Percentiles rank a stretch among this genome's conserved stretches.
Conservation (phyloP, 768 basidiomycete species). For the Naematelia encephala region DNA sequence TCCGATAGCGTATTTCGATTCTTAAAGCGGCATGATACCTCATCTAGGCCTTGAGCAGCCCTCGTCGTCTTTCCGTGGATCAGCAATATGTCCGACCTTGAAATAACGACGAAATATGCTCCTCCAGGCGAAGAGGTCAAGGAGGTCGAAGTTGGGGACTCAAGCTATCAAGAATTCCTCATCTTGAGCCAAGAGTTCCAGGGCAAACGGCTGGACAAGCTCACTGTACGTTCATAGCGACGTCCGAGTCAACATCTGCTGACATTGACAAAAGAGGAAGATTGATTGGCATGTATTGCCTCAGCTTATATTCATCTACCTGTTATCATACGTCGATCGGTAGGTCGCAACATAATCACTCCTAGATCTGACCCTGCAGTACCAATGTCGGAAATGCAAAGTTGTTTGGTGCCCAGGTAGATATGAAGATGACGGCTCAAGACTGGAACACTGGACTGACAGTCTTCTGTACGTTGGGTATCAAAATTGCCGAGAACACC, state of each 20-base stretch:
- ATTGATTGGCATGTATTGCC: slow-evolving; percentile 30
- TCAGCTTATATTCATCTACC: slow-evolving; percentile 28
- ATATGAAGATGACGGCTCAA: slow-evolving; percentile 10
- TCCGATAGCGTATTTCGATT: not conserved
- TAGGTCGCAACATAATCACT: not conserved
- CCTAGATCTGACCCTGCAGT: slow-evolving; percentile 29
- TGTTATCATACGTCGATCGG: slow-evolving; percentile 10
- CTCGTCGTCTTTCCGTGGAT: not conserved
- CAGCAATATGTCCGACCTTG: not conserved
- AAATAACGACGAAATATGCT: not conserved
- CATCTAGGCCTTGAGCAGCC: not conserved
- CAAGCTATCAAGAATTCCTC: slow-evolving; percentile 28
- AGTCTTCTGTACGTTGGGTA: slow-evolving; percentile 15
- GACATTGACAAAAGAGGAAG: slow-evolving; percentile 8
- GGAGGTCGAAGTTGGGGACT: slow-evolving; percentile 11
- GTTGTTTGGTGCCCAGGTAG: slow-evolving; percentile 23
- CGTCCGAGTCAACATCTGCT: not conserved
- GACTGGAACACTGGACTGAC: slow-evolving; percentile 39
- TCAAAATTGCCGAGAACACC: not conserved
- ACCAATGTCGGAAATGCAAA: slow-evolving; percentile 38
- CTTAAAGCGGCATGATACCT: not conserved
- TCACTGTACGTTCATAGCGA: slow-evolving; percentile 19
- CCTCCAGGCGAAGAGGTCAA: not conserved
- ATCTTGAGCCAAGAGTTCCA: slow-evolving; percentile 14
- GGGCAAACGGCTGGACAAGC: slow-evolving; percentile 21